Evolutionary conservation across 2,329 filamentous ascomycete species (phyloP).

Genomic region (Acarospora socialis): DNA sequence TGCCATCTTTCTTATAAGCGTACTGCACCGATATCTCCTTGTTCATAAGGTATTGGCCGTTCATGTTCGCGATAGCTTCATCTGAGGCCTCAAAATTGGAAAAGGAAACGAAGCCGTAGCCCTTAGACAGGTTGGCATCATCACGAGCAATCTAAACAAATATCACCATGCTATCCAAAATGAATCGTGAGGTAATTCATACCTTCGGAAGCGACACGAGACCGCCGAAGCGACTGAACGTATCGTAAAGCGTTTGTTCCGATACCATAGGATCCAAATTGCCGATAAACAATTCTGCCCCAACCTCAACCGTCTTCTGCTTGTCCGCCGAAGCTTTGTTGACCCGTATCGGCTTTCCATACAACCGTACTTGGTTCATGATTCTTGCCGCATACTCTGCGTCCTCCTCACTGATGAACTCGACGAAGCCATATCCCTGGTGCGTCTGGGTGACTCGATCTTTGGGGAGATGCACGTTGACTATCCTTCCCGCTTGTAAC

Average conservation of each 20-base stretch:
- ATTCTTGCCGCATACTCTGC: slow-evolving; percentile 93
- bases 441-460: slow-evolving; percentile 94
- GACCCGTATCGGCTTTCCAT: slow-evolving; percentile 86
- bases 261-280: slow-evolving; percentile 91
- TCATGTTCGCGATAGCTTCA: slow-evolving; percentile 80
- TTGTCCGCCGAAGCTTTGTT: slow-evolving; percentile 93
- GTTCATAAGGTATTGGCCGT: slow-evolving; percentile 92
- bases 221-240: slow-evolving; percentile 80
- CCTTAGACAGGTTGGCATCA: slow-evolving; percentile 76
- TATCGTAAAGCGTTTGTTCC: slow-evolving; percentile 92
- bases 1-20: slow-evolving; percentile 98
- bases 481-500: slow-evolving; percentile 92
- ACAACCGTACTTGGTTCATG: slow-evolving; percentile 90
- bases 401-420: slow-evolving; percentile 89
- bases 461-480: slow-evolving; percentile 96
- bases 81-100: slow-evolving; percentile 89
- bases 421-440: slow-evolving; percentile 97
- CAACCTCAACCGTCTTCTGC: slow-evolving; percentile 82
- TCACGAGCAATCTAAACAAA: slow-evolving; percentile 54
- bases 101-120: slow-evolving; percentile 92
- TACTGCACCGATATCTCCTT: slow-evolving; percentile 96
- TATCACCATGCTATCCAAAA: no score
- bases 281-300: slow-evolving; percentile 91
- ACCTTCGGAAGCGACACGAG: slow-evolving; percentile 79
- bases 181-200: slow-evolving; percentile 11